Conservation (phyloP, 352 stramenopile genomes). For the Phytophthora cryptogea region DNA sequence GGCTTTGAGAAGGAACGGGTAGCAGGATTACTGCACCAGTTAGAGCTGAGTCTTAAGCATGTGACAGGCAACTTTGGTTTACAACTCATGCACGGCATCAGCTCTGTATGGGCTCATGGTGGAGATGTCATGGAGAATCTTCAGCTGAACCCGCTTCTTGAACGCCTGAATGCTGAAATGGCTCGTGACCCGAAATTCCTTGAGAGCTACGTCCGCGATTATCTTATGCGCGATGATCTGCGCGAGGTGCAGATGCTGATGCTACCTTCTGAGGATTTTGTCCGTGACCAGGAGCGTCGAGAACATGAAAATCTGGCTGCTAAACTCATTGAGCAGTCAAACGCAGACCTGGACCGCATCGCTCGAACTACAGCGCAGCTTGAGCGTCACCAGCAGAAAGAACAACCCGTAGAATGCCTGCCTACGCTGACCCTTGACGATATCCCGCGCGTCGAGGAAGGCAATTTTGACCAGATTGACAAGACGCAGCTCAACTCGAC, state of each 20-base stretch:
- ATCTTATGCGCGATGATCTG: slow-evolving; percentile 53
- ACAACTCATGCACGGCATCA: slow-evolving; percentile 73
- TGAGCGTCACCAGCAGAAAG: slow-evolving; percentile 64
- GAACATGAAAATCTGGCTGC: slow-evolving; percentile 56
- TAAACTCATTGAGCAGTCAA: slow-evolving; percentile 46
- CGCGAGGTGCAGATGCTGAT: slow-evolving; percentile 77
- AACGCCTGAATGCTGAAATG: slow-evolving; percentile 68
- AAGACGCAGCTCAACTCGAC: slow-evolving; percentile 40
- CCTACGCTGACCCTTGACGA: slow-evolving; percentile 74
- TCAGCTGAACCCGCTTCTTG: slow-evolving; percentile 68
- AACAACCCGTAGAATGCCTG: slow-evolving; percentile 72
- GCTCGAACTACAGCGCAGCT: slow-evolving; percentile 48
- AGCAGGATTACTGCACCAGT: slow-evolving; percentile 73
- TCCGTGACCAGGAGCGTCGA: slow-evolving; percentile 54
- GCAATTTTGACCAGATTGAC: slow-evolving; percentile 59
- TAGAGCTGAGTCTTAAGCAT: slow-evolving; percentile 86
- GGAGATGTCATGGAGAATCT: slow-evolving; percentile 71
- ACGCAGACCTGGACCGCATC: slow-evolving; percentile 65
- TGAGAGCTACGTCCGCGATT: slow-evolving; percentile 58
- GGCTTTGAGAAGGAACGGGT: slow-evolving; percentile 81
- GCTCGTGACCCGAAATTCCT: slow-evolving; percentile 64
- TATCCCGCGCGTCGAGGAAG: slow-evolving; percentile 55
- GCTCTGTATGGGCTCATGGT: slow-evolving; percentile 71
- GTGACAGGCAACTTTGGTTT: slow-evolving; percentile 84
- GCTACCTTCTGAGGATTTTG: slow-evolving; percentile 65